Conservation (phyloP, 163 green algal genomes). For the Coccomyxa subellipsoidea region DNA sequence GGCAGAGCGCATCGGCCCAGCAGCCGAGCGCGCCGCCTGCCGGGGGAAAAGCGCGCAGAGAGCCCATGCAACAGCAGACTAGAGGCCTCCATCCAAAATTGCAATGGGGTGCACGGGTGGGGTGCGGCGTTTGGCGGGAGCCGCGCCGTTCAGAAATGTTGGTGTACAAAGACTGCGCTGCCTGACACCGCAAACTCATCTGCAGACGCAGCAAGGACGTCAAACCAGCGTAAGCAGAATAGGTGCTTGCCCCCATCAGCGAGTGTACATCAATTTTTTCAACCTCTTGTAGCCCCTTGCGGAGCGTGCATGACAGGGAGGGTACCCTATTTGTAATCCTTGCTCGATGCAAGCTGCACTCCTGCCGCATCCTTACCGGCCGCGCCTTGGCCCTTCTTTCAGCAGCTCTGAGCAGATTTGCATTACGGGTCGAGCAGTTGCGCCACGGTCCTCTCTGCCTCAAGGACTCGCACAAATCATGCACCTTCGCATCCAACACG, state of each 20-base stretch:
- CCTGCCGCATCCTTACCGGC: too few relatives aligned
- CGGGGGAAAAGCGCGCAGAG: background rate
- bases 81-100: background rate
- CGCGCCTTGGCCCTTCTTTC: too few relatives aligned
- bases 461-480: too few relatives aligned
- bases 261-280: background rate
- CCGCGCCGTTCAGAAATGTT: constrained; percentile 8
- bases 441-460: too few relatives aligned
- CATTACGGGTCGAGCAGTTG: too few relatives aligned
- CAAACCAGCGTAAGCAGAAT: background rate
- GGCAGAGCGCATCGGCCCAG: too few relatives aligned
- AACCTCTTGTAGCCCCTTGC: background rate
- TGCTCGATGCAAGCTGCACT: too few relatives aligned
- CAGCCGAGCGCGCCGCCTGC: too few relatives aligned
- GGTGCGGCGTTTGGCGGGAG: background rate
- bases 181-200: background rate
- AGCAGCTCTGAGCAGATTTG: too few relatives aligned
- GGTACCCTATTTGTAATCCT: too few relatives aligned
- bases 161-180: constrained; percentile 3
- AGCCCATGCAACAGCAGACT: background rate
- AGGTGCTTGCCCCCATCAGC: background rate
- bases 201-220: background rate
- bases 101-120: background rate
- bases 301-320: background rate
- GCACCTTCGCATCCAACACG: too few relatives aligned